Conservation (phyloP, 345 rosid species). For the Jatropha curcas region DNA sequence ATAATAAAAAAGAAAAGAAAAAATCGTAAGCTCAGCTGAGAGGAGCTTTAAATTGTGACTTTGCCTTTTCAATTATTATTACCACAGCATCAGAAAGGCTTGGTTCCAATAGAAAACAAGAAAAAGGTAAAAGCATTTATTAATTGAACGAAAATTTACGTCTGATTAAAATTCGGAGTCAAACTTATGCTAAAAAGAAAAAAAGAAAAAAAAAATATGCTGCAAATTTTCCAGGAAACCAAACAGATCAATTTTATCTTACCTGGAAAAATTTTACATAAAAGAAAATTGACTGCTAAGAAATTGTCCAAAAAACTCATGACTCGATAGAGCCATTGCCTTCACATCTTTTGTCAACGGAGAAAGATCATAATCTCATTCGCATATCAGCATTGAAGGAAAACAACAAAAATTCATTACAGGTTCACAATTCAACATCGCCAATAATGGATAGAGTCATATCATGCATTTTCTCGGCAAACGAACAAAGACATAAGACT, state of each 20-base stretch:
- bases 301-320: too few relatives aligned
- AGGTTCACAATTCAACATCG: not conserved
- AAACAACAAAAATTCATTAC: not conserved
- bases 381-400: not conserved
- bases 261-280: not conserved
- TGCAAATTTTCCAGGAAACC: not conserved
- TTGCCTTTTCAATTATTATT: too few relatives aligned
- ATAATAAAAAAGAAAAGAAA: too few relatives aligned
- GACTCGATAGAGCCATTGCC: not conserved
- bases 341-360: not conserved
- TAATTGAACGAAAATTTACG: not conserved
- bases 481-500: not conserved
- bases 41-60: too few relatives aligned
- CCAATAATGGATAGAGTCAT: not conserved
- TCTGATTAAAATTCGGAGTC: too few relatives aligned
- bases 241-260: not conserved
- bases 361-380: not conserved
- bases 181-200: not conserved
- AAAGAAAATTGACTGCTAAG: not conserved
- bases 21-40: too few relatives aligned
- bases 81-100: not conserved
- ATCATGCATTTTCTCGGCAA: not conserved
- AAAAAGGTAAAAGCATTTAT: too few relatives aligned
- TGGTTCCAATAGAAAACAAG: not conserved
- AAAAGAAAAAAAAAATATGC: not conserved